These are phyloP conservation scores for Tillandsia fasciculata DNA, from an alignment of 176 grass and related monocot genomes.

Conservation along the genomic window DNA sequence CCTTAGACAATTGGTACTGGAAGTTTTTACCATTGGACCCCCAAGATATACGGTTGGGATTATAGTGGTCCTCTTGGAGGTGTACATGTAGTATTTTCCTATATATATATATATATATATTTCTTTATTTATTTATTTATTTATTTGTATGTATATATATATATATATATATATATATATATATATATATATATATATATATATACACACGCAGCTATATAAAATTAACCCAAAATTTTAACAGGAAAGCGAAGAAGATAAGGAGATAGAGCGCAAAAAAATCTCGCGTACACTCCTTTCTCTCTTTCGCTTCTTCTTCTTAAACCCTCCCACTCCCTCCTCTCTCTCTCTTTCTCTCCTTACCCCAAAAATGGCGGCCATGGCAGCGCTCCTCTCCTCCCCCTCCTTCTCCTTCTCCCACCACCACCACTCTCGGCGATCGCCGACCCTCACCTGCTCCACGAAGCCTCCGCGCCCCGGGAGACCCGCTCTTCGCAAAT, in stretches of 20 bases:
- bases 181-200: too few species aligned
- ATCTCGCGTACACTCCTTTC: neutral
- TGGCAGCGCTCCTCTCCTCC: neutral
- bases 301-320: neutral
- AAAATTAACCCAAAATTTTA: too few species aligned
- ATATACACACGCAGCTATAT: too few species aligned
- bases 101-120: too few species aligned
- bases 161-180: too few species aligned
- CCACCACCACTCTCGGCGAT: neutral
- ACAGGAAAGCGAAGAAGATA: neutral
- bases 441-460: slow-evolving; percentile 8
- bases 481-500: neutral
- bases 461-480: neutral
- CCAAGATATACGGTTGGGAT: too few species aligned
- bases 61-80: too few species aligned
- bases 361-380: neutral
- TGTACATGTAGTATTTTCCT: too few species aligned
- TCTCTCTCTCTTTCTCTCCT: neutral
- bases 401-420: neutral
- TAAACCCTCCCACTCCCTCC: neutral
- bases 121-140: too few species aligned
- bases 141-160: too few species aligned
- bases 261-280: neutral
- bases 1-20: too few species aligned
- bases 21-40: too few species aligned